Conservation (phyloP, 73 alveolate genomes). For the Paramecium primaurelia region DNA sequence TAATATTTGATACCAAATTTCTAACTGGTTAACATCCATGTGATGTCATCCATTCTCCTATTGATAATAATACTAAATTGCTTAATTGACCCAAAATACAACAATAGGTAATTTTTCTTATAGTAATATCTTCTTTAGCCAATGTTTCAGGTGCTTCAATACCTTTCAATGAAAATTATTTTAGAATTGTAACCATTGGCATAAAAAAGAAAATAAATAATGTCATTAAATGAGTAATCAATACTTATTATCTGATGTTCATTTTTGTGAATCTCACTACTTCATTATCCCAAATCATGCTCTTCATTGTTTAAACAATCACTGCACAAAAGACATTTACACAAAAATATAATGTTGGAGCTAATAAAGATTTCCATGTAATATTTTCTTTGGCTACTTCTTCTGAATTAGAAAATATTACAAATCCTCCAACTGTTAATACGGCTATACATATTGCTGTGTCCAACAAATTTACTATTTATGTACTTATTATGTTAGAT, state of each 20-base stretch:
- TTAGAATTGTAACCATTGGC: constrained; percentile 3
- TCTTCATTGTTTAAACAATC: neutral
- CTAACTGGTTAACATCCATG: constrained; percentile 50
- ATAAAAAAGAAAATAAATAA: neutral
- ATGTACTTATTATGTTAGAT: neutral
- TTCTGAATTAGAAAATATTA: constrained; percentile 8
- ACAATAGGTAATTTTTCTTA: neutral
- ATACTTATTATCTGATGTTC: neutral
- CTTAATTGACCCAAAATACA: constrained; percentile 39
- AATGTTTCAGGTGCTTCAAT: neutral
- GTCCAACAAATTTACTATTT: constrained; percentile 9
- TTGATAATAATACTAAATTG: neutral
- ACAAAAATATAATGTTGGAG: constrained; percentile 45
- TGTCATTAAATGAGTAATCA: neutral
- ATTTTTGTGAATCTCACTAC: neutral
- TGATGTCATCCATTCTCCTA: constrained; percentile 44
- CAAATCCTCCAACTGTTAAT: constrained; percentile 15
- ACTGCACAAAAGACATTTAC: constrained; percentile 14
- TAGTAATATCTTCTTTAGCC: neutral
- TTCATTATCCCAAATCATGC: neutral
- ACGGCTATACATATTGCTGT: constrained; percentile 28
- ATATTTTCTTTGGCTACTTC: constrained; percentile 45
- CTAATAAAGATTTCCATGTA: constrained; percentile 15
- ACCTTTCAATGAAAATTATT: neutral
- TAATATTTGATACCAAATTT: neutral